phyloP scores from a whole-genome alignment of 2,329 filamentous ascomycete species.

The Aspergillus sp. region DNA sequence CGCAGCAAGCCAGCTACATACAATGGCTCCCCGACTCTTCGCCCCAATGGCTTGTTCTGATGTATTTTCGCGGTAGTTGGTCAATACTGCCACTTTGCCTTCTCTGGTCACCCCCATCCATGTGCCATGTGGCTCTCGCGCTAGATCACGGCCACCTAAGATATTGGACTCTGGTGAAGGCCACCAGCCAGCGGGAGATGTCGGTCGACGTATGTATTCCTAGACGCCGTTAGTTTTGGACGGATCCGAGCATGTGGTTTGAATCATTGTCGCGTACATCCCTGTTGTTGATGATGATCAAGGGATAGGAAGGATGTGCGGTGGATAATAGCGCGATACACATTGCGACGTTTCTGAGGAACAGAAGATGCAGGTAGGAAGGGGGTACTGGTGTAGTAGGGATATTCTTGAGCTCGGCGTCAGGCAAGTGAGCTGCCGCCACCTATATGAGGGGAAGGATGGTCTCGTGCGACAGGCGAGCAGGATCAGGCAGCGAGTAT shows the following conservation, averaged over 20 bases:
- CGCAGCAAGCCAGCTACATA: slow-evolving; percentile 60
- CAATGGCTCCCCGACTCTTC: slow-evolving; percentile 59
- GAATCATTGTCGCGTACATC: slow-evolving; percentile 54
- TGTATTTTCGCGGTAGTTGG: slow-evolving; percentile 63
- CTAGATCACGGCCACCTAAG: slow-evolving; percentile 63
- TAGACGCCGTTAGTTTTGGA: slow-evolving; percentile 28
- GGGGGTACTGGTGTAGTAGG: neutral
- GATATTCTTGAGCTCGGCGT: neutral
- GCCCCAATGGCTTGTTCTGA: slow-evolving; percentile 50
- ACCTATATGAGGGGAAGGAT: neutral
- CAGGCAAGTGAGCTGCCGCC: neutral
- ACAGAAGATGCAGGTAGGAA: neutral
- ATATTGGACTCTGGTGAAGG: slow-evolving; percentile 56
- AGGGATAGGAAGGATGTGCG: slow-evolving; percentile 71
- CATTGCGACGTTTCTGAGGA: slow-evolving; percentile 48
- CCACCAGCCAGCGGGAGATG: slow-evolving; percentile 63
- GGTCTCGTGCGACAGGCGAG: neutral
- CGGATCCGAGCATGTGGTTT: neutral
- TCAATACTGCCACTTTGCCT: slow-evolving; percentile 63
- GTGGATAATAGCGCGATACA: slow-evolving; percentile 75
- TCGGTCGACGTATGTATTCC: slow-evolving; percentile 66
- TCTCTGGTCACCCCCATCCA: slow-evolving; percentile 65
- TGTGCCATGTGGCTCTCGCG: slow-evolving; percentile 61
- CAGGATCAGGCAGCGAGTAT: neutral
- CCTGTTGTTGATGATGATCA: slow-evolving; percentile 76